Conservation (phyloP, 306 rosid species). For the Acacia confusa region DNA sequence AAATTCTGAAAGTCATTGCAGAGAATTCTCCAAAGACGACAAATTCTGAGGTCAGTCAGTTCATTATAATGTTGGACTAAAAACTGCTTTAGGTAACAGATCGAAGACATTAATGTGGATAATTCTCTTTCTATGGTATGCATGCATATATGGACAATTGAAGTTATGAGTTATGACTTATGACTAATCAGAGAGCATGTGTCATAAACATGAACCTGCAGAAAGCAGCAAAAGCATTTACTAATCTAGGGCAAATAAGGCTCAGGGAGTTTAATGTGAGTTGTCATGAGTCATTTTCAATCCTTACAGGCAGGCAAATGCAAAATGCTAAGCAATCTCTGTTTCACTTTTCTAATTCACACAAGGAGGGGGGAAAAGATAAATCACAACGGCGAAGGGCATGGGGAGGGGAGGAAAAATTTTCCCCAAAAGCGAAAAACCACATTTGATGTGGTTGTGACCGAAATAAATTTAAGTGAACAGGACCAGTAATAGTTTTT, state of each 20-base stretch:
- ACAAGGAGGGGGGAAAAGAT: neutral
- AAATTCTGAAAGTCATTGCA: neutral
- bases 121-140: neutral
- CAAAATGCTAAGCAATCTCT: neutral
- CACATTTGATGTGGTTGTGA: neutral
- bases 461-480: neutral
- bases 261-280: neutral
- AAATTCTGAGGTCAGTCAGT: neutral
- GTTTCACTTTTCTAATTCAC: neutral
- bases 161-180: neutral
- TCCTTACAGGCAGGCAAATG: neutral
- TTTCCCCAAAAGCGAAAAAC: neutral
- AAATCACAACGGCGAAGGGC: neutral
- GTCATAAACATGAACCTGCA: neutral
- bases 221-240: neutral
- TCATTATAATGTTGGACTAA: neutral
- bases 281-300: neutral
- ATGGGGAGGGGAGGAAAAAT: neutral
- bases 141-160: neutral
- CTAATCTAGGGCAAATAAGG: neutral
- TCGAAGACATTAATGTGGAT: neutral
- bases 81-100: neutral
- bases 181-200: slow-evolving; percentile 1
- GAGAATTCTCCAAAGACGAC: neutral
- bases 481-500: neutral